Percentiles rank a stretch among this genome's conserved stretches.
phyloP scores from a whole-genome alignment of 1,284 basidiomycete species.

The Microbotryomycetes sp. region DNA sequence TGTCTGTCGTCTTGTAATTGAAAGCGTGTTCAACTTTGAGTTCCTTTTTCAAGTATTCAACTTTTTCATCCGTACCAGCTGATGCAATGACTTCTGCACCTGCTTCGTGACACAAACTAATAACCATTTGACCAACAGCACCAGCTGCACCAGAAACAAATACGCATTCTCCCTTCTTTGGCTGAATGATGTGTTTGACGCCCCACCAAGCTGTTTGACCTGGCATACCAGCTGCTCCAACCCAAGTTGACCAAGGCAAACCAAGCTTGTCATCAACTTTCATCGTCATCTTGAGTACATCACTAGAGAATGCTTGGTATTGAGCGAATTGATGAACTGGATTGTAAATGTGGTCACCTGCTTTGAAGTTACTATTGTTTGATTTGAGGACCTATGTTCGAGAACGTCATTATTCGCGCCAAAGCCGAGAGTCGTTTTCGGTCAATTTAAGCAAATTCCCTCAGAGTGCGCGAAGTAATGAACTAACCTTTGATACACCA shows the following conservation, averaged over 20 bases:
- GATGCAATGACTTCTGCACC: slow-evolving; percentile 70
- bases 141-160: slow-evolving; percentile 46
- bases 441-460: too few species aligned
- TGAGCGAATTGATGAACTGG: slow-evolving; percentile 14
- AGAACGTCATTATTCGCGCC: too few species aligned
- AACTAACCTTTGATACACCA: slow-evolving; percentile 28
- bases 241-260: slow-evolving; percentile 43
- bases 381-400: slow-evolving; percentile 28
- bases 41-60: slow-evolving; percentile 61
- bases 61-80: slow-evolving; percentile 60
- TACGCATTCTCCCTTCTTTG: slow-evolving; percentile 75
- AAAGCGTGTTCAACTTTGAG: slow-evolving; percentile 73
- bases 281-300: slow-evolving; percentile 4
- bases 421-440: too few species aligned
- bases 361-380: slow-evolving; percentile 14
- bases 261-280: slow-evolving; percentile 23
- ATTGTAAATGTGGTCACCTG: slow-evolving; percentile 23
- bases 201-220: slow-evolving; percentile 25
- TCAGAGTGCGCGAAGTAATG: too few species aligned
- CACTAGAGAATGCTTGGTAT: slow-evolving; percentile 7
- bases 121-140: slow-evolving; percentile 24
- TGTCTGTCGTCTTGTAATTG: slow-evolving; percentile 62
- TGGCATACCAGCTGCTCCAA: slow-evolving; percentile 42
- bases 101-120: slow-evolving; percentile 11
- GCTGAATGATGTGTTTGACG: slow-evolving; percentile 47